phyloP scores from a whole-genome alignment of 768 basidiomycete species.

The Rhodosporidiobolus sp. region DNA sequence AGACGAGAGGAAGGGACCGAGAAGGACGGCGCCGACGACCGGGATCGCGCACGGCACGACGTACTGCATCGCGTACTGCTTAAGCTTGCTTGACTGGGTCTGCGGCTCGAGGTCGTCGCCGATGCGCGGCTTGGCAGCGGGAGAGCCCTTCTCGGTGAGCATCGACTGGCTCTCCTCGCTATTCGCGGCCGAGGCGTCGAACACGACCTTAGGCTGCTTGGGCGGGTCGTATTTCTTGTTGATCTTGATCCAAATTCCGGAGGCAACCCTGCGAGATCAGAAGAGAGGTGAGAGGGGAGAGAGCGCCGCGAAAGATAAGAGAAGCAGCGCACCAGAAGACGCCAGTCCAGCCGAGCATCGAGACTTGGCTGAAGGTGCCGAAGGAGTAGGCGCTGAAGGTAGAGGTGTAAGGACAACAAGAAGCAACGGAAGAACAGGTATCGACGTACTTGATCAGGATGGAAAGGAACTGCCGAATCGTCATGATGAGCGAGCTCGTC shows the following conservation, averaged over 20 bases:
- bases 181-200: background rate
- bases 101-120: background rate
- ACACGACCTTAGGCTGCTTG: constrained; percentile 2
- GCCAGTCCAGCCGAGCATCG: constrained; percentile 39
- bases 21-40: constrained; percentile 9
- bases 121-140: background rate
- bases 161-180: constrained; percentile 1
- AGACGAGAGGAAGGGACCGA: constrained; percentile 14
- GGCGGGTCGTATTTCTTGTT: constrained; percentile 33
- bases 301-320: background rate
- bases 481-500: constrained; percentile 36
- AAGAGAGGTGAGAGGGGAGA: background rate
- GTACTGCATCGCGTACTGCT: constrained; percentile 27
- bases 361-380: constrained; percentile 38
- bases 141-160: constrained; percentile 4
- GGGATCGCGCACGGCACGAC: constrained; percentile 20
- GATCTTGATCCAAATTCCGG: constrained; percentile 40
- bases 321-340: constrained; percentile 29
- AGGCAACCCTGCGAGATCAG: constrained; percentile 28
- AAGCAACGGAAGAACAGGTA: too few relatives aligned
- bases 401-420: too few relatives aligned
- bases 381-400: constrained; percentile 36
- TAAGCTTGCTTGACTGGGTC: too few relatives aligned
- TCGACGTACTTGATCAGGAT: constrained; percentile 42
- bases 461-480: constrained; percentile 42